Conservation (phyloP, 2,329 filamentous ascomycete genomes). For the Aspergillus flavus region DNA sequence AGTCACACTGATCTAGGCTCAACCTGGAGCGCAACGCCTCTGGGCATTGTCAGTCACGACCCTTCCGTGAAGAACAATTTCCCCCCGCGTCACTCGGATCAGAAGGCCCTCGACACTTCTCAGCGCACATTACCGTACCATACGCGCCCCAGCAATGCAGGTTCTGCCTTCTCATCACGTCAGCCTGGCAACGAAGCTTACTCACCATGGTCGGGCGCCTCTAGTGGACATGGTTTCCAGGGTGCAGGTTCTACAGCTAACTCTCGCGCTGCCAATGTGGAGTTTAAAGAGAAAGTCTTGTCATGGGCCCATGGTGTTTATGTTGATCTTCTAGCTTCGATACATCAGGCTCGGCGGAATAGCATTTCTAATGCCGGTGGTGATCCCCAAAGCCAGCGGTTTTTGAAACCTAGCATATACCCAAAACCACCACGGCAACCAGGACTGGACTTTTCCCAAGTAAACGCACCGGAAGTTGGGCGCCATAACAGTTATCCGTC, state of each 20-base stretch:
- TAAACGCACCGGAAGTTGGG: constrained; percentile 25
- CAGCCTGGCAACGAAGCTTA: constrained; percentile 26
- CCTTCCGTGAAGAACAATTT: constrained; percentile 38
- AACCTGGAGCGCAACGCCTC: constrained; percentile 36
- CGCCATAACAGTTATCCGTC: constrained; percentile 41
- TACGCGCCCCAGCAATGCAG: constrained; percentile 25
- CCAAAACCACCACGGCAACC: constrained; percentile 64
- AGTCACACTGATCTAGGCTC: constrained; percentile 30
- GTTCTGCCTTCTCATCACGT: constrained; percentile 24
- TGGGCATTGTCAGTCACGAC: constrained; percentile 32
- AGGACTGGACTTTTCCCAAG: constrained; percentile 51
- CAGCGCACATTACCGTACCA: constrained; percentile 33
- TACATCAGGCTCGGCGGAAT: constrained; percentile 57
- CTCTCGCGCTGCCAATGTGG: constrained; percentile 40
- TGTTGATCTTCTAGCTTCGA: constrained; percentile 67
- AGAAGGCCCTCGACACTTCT: constrained; percentile 31
- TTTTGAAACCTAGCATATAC: constrained; percentile 60
- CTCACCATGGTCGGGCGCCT: constrained; percentile 28
- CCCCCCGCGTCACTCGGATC: constrained; percentile 41
- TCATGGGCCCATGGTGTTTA: constrained; percentile 73
- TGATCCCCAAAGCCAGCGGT: constrained; percentile 46
- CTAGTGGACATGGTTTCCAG: constrained; percentile 27
- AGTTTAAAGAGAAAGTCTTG: constrained; percentile 70
- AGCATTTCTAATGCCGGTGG: constrained; percentile 50
- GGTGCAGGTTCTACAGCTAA: constrained; percentile 21